These are phyloP conservation scores for Bruguiera parviflora DNA, from an alignment of 345 rosid species.

Conservation along the genomic window DNA sequence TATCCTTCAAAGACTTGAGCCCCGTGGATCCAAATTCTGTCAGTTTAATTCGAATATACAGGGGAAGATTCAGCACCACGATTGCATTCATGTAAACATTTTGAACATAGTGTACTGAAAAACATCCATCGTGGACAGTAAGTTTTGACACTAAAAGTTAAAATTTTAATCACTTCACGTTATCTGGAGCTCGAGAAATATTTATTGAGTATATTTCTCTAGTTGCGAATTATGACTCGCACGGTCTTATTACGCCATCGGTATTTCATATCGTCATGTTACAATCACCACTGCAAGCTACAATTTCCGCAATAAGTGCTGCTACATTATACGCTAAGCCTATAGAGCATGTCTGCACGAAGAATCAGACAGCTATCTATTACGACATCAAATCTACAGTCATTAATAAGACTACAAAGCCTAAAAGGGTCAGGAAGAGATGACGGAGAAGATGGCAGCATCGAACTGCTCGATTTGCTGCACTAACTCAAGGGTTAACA, in stretches of 20 bases:
- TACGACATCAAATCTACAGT: slow-evolving; percentile 30
- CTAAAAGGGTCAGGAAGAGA: slow-evolving; percentile 18
- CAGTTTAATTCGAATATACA: too few species aligned
- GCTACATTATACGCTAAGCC: slow-evolving; percentile 29
- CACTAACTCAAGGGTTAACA: slow-evolving; percentile 30
- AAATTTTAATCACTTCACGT: not conserved
- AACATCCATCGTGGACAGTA: too few species aligned
- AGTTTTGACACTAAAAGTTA: too few species aligned
- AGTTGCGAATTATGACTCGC: slow-evolving; percentile 15
- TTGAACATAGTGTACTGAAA: too few species aligned
- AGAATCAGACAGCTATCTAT: slow-evolving; percentile 28
- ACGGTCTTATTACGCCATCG: slow-evolving; percentile 14
- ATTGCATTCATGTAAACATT: too few species aligned
- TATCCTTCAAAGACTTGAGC: too few species aligned
- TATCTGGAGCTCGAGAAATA: not conserved
- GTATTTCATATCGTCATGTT: slow-evolving; percentile 17
- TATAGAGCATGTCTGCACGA: slow-evolving; percentile 22
- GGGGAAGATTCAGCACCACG: not conserved
- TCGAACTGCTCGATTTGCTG: slow-evolving; percentile 18
- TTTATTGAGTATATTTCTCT: not conserved
- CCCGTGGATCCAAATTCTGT: too few species aligned
- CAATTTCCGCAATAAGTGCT: slow-evolving; percentile 16
- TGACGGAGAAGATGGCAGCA: slow-evolving; percentile 7
- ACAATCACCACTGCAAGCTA: slow-evolving; percentile 15
- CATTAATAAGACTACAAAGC: slow-evolving; percentile 11